Percentiles rank a stretch among this genome's conserved stretches.
Conservation (phyloP, 495 filamentous ascomycete species). For the Xylaria telfairii region DNA sequence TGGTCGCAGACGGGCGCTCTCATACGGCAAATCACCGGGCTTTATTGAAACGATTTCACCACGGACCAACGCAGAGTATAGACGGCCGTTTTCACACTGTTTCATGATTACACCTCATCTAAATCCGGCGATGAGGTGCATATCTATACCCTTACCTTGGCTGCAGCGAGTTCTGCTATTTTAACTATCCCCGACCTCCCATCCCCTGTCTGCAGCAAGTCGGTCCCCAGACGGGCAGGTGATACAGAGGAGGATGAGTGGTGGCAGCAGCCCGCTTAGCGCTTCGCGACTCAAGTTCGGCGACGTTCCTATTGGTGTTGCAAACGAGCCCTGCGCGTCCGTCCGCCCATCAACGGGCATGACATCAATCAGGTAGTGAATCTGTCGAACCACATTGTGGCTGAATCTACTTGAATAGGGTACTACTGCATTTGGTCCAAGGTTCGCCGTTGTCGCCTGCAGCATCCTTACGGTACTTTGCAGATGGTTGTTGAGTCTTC, state of each 20-base stretch:
- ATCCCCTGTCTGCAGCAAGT: constrained; percentile 8
- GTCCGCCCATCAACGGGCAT: no score
- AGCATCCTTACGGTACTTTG: not conserved
- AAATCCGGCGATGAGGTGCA: constrained; percentile 18
- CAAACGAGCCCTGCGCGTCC: constrained; percentile 7
- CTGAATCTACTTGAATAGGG: not conserved
- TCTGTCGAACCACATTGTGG: constrained; percentile 8
- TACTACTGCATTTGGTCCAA: constrained; percentile 1
- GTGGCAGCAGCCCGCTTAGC: constrained; percentile 15
- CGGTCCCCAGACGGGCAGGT: not conserved
- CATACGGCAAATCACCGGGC: not conserved
- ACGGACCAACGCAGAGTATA: not conserved
- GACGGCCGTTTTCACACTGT: constrained; percentile 5
- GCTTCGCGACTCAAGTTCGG: constrained; percentile 16
- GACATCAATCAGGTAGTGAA: constrained; percentile 2
- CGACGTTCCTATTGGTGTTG: constrained; percentile 4
- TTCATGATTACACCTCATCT: not conserved
- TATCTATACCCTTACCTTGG: not conserved
- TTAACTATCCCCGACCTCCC: constrained; percentile 3
- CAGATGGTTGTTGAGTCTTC: not conserved
- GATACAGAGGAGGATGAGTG: constrained; percentile 13
- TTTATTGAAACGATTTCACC: not conserved
- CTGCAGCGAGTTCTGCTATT: constrained; percentile 18
- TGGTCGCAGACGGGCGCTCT: not conserved
- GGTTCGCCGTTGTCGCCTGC: not conserved